A percentile compares a stretch with the other conserved stretches of the same genome.
Conservation (phyloP, 805 yeast species). For the Kazachstania taianensis region DNA sequence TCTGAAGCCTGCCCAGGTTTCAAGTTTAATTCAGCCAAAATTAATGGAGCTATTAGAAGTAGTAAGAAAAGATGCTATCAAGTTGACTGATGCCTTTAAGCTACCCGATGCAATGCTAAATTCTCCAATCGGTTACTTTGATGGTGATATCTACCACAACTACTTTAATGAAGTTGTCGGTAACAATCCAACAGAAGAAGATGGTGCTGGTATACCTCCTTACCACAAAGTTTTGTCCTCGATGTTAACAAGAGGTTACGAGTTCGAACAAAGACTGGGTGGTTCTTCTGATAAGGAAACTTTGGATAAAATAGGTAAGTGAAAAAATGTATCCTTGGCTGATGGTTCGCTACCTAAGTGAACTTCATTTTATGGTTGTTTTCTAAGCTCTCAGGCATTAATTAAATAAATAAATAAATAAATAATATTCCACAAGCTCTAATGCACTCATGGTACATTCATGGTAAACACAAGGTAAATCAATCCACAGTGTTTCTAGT, state of each 20-base stretch:
- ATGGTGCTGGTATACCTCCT: constrained; percentile 43
- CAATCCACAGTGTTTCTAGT: too few species aligned
- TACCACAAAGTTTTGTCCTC: constrained; percentile 29
- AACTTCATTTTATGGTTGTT: too few species aligned
- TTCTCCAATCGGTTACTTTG: constrained; percentile 69
- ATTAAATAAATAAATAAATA: too few species aligned
- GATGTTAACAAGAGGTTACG: constrained; percentile 32
- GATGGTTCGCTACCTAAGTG: too few species aligned
- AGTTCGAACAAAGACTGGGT: constrained; percentile 30
- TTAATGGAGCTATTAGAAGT: constrained; percentile 38
- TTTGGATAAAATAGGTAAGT: constrained; percentile 26
- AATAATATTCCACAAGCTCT: too few species aligned
- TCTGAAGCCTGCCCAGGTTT: constrained; percentile 40
- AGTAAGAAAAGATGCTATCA: constrained; percentile 60
- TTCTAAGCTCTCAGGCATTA: too few species aligned
- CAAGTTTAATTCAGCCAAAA: constrained; percentile 32
- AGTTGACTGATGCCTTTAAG: constrained; percentile 76
- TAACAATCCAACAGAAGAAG: constrained; percentile 42
- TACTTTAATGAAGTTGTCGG: constrained; percentile 53
- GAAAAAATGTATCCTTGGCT: too few species aligned
- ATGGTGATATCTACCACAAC: constrained; percentile 76
- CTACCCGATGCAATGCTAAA: constrained; percentile 72
- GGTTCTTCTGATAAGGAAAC: constrained; percentile 25
- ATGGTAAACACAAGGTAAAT: too few species aligned
- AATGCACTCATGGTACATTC: too few species aligned